Evolutionary conservation across 768 basidiomycete species (phyloP).

Genomic region (Pleurotus sapidus): DNA sequence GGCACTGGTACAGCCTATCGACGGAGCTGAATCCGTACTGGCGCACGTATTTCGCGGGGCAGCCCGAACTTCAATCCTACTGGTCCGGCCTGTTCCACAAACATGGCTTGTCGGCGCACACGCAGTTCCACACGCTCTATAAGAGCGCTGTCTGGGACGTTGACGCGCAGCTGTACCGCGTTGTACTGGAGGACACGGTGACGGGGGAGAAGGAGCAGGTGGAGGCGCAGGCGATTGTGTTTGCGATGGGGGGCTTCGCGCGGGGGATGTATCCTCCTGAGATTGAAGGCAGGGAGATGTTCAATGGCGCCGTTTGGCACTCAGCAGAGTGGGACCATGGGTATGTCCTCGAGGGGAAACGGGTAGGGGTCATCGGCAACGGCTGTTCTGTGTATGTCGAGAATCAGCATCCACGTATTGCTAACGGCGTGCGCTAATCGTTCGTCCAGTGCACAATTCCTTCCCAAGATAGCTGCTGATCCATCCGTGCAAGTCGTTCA

Average conservation of each 20-base stretch:
- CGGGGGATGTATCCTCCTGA: constrained; percentile 42
- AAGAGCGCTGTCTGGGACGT: constrained; percentile 43
- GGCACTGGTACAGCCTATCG: constrained; percentile 54
- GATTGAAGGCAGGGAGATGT: constrained; percentile 38
- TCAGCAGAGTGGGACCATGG: constrained; percentile 55
- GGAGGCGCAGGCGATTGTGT: constrained; percentile 46
- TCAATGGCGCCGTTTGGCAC: constrained; percentile 53
- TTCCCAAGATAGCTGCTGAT: constrained; percentile 51
- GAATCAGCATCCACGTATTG: constrained; percentile 7
- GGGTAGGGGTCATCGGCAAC: constrained; percentile 61
- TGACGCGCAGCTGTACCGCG: constrained; percentile 35
- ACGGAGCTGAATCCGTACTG: constrained; percentile 52
- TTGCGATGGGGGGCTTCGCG: constrained; percentile 50
- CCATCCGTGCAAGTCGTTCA: constrained; percentile 49
- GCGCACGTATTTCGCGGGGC: constrained; percentile 41
- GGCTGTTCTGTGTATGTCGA: constrained; percentile 53
- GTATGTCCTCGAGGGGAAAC: constrained; percentile 48
- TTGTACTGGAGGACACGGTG: constrained; percentile 32
- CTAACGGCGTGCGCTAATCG: constrained; percentile 5
- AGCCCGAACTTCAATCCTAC: constrained; percentile 50
- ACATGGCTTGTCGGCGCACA: constrained; percentile 38
- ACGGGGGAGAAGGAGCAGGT: constrained; percentile 30
- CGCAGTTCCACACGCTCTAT: constrained; percentile 41
- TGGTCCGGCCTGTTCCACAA: constrained; percentile 46
- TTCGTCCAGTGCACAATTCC: constrained; percentile 50